Percentiles rank a stretch among this genome's conserved stretches.
These are phyloP conservation scores for Monilinia polystroma DNA, from an alignment of 2,329 filamentous ascomycete genomes.

Conservation along the genomic window DNA sequence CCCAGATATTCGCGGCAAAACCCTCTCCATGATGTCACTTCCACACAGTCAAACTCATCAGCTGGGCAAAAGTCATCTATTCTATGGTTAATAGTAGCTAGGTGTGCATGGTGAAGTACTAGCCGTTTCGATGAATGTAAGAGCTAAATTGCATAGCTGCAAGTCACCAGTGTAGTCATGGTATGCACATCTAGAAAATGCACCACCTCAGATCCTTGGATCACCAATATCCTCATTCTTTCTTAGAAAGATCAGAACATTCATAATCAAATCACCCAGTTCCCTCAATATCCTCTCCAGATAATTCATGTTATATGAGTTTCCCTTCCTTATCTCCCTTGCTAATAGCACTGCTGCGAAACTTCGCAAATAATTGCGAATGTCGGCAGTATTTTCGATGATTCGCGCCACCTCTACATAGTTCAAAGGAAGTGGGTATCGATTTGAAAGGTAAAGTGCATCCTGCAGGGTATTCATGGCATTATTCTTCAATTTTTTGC, in stretches of 20 bases:
- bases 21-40: not conserved
- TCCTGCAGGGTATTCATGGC: not conserved
- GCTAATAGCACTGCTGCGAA: not conserved
- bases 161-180: not conserved
- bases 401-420: not conserved
- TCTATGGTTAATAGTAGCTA: no score
- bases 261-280: not conserved
- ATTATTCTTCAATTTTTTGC: not conserved
- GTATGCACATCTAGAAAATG: not conserved
- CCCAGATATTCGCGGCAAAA: no score
- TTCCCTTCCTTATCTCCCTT: not conserved
- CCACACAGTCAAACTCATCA: not conserved
- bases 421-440: not conserved
- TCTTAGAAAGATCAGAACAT: not conserved
- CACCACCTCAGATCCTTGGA: not conserved
- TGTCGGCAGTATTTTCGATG: not conserved
- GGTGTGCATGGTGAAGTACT: no score
- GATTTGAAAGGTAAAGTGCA: not conserved
- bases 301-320: not conserved
- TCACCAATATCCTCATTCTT: not conserved
- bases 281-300: not conserved
- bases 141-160: no score
- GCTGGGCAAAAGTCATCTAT: no score
- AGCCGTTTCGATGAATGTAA: no score
- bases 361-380: not conserved